Conservation (phyloP, 2,329 filamentous ascomycete genomes). For the Diaporthe amygdali region DNA sequence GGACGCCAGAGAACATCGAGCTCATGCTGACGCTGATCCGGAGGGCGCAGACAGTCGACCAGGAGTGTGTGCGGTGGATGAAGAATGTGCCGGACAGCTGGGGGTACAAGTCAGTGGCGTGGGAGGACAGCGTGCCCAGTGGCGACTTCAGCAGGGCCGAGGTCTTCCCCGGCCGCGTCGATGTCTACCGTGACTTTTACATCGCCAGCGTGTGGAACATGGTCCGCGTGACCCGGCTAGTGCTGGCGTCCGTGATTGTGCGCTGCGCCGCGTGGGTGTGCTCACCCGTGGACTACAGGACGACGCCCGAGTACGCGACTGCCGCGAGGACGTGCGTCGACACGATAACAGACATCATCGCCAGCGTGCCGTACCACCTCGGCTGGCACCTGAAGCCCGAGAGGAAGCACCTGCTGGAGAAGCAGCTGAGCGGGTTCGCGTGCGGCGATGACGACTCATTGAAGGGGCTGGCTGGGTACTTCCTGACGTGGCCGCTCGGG, state of each 20-base stretch:
- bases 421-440: constrained; percentile 49
- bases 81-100: constrained; percentile 54
- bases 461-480: constrained; percentile 64
- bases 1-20: constrained; percentile 55
- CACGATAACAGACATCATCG: constrained; percentile 63
- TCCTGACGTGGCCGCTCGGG: constrained; percentile 64
- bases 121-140: constrained; percentile 59
- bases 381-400: constrained; percentile 57
- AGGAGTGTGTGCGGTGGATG: constrained; percentile 58
- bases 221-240: constrained; percentile 57
- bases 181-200: constrained; percentile 64
- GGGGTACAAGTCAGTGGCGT: constrained; percentile 57
- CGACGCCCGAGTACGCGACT: constrained; percentile 65
- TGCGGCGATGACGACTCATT: constrained; percentile 54
- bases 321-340: constrained; percentile 56
- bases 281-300: constrained; percentile 65
- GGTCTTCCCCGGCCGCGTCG: constrained; percentile 65
- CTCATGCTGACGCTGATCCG: constrained; percentile 57
- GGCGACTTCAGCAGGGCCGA: constrained; percentile 59
- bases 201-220: constrained; percentile 64
- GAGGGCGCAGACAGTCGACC: constrained; percentile 57
- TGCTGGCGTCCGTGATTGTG: constrained; percentile 60
- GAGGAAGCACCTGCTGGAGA: constrained; percentile 45
- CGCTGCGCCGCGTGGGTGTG: constrained; percentile 67
- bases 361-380: constrained; percentile 65